Base-by-base conservation (phyloP, 805 yeast genomes). In the Alloascoidea africana region DNA sequence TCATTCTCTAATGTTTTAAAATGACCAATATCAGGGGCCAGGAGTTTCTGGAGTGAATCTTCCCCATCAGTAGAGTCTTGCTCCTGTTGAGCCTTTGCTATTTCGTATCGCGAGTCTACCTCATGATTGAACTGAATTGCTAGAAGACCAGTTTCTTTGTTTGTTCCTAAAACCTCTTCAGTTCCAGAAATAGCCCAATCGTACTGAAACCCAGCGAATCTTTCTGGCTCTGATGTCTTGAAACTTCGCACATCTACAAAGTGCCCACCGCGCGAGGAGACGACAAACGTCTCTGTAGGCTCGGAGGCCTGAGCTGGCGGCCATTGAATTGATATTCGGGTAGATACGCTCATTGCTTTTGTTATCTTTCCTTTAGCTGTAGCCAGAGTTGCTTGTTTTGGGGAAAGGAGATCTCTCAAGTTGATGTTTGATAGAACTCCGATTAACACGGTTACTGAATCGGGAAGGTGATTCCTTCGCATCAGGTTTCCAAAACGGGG, bases 271-370 rank as follows among this genome's bases (percentile, higher is more conserved):
- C 68, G 62, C 1, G 75, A 59, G 2, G 68, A 58, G 6, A 68
- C 42, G 3, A 70, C 77, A 52, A 70, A 46, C 0, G 80, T 73
- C 23, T 51, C 46, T 5, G 79, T 63, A 13, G 50, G 50, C 42
- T 73, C 81, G 2, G 47, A 45, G 2, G 66, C 56, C 3, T 42
- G 46, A 1, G 49, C 55, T 0, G 66, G 62, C 11, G 57, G 59
- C 79, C 79, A 73, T 50, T 65, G 67, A 18, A 73, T 60, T 15
- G 68, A 61, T 2, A 64, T 46, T 49, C 80, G 55, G 3, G 65
- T 61, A 1, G 76, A 66, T 16, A 70, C 44, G 18, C 47, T 35
- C 46, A 44, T 43, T 5, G 13, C 17, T 5, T 14, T 34, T 11
- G 6, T 27, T 27, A 14, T 8, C 5, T 19, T 11, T 35, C 5